Percentiles rank a stretch among this genome's conserved stretches.
phyloP scores from a whole-genome alignment of 1,284 basidiomycete genomes.

The Naganishia albida region DNA sequence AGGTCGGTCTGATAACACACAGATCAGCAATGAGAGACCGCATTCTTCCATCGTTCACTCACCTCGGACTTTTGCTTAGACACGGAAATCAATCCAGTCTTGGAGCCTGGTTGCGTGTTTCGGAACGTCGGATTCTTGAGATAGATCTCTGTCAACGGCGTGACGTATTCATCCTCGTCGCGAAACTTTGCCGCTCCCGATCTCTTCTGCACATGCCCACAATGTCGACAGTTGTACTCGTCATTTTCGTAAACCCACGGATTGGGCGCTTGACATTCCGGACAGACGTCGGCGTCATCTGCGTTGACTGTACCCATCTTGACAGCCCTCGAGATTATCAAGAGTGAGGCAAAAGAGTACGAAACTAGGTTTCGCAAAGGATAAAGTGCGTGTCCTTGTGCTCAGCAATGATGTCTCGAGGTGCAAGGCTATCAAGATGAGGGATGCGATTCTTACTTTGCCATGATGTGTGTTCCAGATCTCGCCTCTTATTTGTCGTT shows the following conservation, averaged over 20 bases:
- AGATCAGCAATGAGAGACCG: not conserved
- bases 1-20: slow-evolving; percentile 1
- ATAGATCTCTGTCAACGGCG: slow-evolving; percentile 14
- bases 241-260: slow-evolving; percentile 22
- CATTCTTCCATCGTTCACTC: not conserved
- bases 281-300: slow-evolving; percentile 1
- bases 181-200: not conserved
- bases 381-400: slow-evolving; percentile 19
- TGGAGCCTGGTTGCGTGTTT: not conserved
- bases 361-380: slow-evolving; percentile 24
- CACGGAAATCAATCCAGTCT: not conserved
- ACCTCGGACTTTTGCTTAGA: not conserved
- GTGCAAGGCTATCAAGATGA: slow-evolving; percentile 26
- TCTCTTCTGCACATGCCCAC: slow-evolving; percentile 8
- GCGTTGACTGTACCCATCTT: slow-evolving; percentile 7
- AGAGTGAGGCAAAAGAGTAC: slow-evolving; percentile 1
- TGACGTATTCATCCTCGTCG: slow-evolving; percentile 12
- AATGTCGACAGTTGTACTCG: slow-evolving; percentile 20
- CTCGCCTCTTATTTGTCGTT: not conserved
- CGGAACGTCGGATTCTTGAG: slow-evolving; percentile 15
- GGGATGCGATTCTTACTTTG: slow-evolving; percentile 28
- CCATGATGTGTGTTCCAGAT: slow-evolving; percentile 3
- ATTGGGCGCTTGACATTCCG: slow-evolving; percentile 17
- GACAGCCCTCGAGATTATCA: slow-evolving; percentile 22
- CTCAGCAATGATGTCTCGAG: slow-evolving; percentile 29